Conservation (phyloP, 176 grass and related monocot genomes). For the Carex littledalei region DNA sequence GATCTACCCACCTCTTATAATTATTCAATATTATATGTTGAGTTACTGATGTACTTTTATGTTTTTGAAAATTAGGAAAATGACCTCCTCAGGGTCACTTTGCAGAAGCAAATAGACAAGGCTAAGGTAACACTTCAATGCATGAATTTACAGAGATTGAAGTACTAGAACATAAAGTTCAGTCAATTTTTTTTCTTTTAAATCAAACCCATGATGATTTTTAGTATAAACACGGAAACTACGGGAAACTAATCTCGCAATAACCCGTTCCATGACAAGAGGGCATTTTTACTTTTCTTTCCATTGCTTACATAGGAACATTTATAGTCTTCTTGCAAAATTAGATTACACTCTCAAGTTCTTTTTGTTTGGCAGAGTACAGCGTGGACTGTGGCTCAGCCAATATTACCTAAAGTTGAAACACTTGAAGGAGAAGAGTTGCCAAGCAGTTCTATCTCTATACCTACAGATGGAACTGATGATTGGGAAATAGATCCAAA, state of each 20-base stretch:
- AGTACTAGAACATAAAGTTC: not conserved
- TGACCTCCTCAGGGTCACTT: constrained; percentile 37
- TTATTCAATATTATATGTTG: not conserved
- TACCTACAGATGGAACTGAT: constrained; percentile 69
- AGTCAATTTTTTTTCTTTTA: constrained; percentile 1
- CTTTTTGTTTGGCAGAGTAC: constrained; percentile 43
- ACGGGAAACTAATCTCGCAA: not conserved
- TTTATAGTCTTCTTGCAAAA: constrained; percentile 16
- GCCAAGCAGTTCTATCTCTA: constrained; percentile 39
- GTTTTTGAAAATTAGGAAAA: constrained; percentile 32
- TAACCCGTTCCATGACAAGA: not conserved
- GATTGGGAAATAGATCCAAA: constrained; percentile 81
- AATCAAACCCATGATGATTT: not conserved
- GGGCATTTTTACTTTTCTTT: constrained; percentile 1
- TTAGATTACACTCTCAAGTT: constrained; percentile 11
- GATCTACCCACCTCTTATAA: not conserved
- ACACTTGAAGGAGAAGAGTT: constrained; percentile 27
- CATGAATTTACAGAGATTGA: constrained; percentile 12
- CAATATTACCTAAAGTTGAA: constrained; percentile 39
- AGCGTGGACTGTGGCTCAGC: constrained; percentile 44
- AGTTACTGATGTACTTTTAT: not conserved
- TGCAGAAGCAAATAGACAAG: constrained; percentile 52
- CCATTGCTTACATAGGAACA: not conserved
- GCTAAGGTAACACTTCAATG: constrained; percentile 41
- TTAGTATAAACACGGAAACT: not conserved